A percentile compares a stretch with the other conserved stretches of the same genome.
phyloP scores from a whole-genome alignment of 768 basidiomycete species.

The Boletus eberwhitei region DNA sequence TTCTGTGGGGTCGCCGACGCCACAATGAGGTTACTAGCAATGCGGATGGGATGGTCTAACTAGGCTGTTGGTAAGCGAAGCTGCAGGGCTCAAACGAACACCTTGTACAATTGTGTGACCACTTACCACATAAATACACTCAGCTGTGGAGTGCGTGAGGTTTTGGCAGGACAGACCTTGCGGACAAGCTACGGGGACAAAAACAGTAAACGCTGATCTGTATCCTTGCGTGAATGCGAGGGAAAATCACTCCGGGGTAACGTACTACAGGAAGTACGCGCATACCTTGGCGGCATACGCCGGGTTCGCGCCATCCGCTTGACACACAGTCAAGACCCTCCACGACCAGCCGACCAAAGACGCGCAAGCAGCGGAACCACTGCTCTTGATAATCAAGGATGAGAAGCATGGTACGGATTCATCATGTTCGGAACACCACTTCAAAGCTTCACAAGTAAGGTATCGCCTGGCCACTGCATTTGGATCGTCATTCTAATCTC shows the following conservation, averaged over 20 bases:
- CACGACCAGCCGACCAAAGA: not conserved
- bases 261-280: constrained; percentile 37
- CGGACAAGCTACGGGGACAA: not conserved
- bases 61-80: not conserved
- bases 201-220: not conserved
- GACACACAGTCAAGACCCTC: constrained; percentile 6
- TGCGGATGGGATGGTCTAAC: not conserved
- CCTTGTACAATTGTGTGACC: not conserved
- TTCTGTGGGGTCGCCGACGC: too few species aligned
- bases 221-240: too few species aligned
- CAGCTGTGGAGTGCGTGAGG: not conserved
- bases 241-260: not conserved
- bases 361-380: constrained; percentile 18
- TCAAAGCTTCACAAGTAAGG: constrained; percentile 35
- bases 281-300: constrained; percentile 41
- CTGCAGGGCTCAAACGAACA: not conserved
- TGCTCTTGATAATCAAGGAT: constrained; percentile 29
- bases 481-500: not conserved
- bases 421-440: constrained; percentile 47
- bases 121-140: not conserved
- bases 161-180: not conserved
- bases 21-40: not conserved
- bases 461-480: not conserved
- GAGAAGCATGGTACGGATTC: constrained; percentile 38
- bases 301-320: constrained; percentile 34